Conservation (phyloP, 441 rosid genomes). For the Lepidium campestre region DNA sequence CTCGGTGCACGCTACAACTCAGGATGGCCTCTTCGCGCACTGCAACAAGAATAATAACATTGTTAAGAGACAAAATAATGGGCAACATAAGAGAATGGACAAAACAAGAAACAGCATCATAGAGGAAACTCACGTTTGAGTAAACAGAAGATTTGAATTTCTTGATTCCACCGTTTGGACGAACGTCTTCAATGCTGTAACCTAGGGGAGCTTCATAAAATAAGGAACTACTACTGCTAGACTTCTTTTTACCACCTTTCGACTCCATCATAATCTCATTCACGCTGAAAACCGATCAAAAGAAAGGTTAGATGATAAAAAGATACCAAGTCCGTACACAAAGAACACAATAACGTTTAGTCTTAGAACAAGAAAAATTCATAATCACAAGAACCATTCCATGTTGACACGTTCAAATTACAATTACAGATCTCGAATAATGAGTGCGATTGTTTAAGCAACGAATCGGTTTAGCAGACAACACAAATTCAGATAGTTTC, state of each 20-base stretch:
- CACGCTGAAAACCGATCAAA: constrained; percentile 21
- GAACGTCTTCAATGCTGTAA: constrained; percentile 76
- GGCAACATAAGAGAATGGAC: neutral
- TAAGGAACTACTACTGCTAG: constrained; percentile 51
- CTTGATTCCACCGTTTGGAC: constrained; percentile 82
- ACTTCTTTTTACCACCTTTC: constrained; percentile 73
- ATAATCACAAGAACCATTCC: neutral
- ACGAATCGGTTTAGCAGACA: neutral
- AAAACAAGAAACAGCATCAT: neutral
- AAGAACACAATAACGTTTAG: neutral
- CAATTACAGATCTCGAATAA: neutral
- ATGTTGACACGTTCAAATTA: neutral
- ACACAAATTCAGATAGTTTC: neutral
- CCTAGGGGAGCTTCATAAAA: constrained; percentile 72
- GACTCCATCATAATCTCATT: constrained; percentile 69
- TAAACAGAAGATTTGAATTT: constrained; percentile 45
- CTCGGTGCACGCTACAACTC: constrained; percentile 43
- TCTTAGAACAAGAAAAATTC: neutral
- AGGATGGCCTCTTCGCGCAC: constrained; percentile 75
- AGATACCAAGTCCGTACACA: neutral
- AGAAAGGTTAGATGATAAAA: neutral
- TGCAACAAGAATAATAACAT: constrained; percentile 28
- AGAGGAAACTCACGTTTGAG: constrained; percentile 41
- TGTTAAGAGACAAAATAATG: neutral
- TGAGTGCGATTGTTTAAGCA: neutral